phyloP scores from a whole-genome alignment of 257 asterid genomes.

The Solanum piurae region DNA sequence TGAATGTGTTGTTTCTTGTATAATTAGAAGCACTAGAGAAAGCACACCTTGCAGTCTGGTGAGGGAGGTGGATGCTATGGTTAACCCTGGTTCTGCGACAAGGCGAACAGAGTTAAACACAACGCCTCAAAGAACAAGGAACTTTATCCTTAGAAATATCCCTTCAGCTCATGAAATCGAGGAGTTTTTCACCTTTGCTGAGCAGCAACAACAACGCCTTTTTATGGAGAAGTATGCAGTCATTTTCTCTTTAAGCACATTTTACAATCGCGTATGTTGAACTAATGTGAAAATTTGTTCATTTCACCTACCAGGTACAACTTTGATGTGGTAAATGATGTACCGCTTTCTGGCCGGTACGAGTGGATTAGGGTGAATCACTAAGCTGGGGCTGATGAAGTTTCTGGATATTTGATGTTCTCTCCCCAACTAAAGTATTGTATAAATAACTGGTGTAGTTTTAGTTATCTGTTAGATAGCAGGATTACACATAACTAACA shows the following conservation, averaged over 20 bases:
- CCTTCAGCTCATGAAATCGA: conserved; percentile 51
- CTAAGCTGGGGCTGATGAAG: neutral
- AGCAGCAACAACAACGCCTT: conserved; percentile 38
- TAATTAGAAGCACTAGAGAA: conserved; percentile 55
- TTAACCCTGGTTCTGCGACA: conserved; percentile 40
- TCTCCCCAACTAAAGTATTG: neutral
- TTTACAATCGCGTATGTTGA: neutral
- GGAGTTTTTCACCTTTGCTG: conserved; percentile 44
- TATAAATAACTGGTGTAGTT: neutral
- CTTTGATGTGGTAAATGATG: conserved; percentile 37
- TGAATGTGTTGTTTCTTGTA: neutral
- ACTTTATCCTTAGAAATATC: conserved; percentile 15
- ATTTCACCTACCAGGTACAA: conserved; percentile 48
- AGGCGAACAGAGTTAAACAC: conserved; percentile 18
- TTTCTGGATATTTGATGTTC: neutral
- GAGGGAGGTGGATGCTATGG: conserved; percentile 18
- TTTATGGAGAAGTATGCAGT: conserved; percentile 53
- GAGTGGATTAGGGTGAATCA: conserved; percentile 54
- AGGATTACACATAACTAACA: neutral
- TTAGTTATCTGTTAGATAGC: neutral
- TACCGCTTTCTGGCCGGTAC: conserved; percentile 62
- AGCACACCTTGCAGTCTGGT: conserved; percentile 51
- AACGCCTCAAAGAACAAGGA: conserved; percentile 20
- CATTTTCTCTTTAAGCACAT: neutral
- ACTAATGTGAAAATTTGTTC: neutral